phyloP scores from a whole-genome alignment of 148 eudicot genomes.

The Vaccinium corymbosum region DNA sequence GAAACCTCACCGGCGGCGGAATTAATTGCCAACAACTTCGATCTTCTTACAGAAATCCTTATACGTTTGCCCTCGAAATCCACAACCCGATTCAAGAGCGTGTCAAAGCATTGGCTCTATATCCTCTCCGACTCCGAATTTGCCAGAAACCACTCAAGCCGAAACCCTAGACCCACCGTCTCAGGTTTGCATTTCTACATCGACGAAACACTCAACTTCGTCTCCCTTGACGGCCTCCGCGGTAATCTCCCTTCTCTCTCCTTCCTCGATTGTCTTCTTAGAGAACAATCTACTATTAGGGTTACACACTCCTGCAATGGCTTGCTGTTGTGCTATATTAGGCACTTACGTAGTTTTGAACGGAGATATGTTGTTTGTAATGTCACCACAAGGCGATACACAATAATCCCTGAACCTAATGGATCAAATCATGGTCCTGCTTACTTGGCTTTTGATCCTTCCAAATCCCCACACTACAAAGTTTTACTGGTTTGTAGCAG shows the following conservation, averaged over 20 bases:
- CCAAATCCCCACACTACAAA: not conserved
- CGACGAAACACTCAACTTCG: not conserved
- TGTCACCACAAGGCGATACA: not conserved
- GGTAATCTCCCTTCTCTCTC: too few relatives aligned
- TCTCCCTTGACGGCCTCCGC: too few relatives aligned
- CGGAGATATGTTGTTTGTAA: not conserved
- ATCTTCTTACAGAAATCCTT: too few relatives aligned
- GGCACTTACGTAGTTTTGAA: not conserved
- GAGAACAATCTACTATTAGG: not conserved
- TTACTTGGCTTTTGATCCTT: not conserved
- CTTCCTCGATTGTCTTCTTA: too few relatives aligned
- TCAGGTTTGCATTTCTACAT: not conserved
- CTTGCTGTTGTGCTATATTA: not conserved
- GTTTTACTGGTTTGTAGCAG: not conserved
- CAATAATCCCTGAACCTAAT: too few relatives aligned
- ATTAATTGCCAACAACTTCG: too few relatives aligned
- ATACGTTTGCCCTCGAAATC: not conserved
- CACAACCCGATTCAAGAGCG: not conserved
- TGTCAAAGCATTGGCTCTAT: slow-evolving; percentile 7
- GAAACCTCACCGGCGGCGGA: too few relatives aligned
- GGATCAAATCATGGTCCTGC: too few relatives aligned
- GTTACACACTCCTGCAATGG: not conserved
- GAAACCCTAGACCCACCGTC: not conserved
- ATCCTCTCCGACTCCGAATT: not conserved
- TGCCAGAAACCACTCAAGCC: too few relatives aligned